Evolutionary conservation across 1,284 basidiomycete genomes (phyloP).

Genomic region (Leccinum huronense): DNA sequence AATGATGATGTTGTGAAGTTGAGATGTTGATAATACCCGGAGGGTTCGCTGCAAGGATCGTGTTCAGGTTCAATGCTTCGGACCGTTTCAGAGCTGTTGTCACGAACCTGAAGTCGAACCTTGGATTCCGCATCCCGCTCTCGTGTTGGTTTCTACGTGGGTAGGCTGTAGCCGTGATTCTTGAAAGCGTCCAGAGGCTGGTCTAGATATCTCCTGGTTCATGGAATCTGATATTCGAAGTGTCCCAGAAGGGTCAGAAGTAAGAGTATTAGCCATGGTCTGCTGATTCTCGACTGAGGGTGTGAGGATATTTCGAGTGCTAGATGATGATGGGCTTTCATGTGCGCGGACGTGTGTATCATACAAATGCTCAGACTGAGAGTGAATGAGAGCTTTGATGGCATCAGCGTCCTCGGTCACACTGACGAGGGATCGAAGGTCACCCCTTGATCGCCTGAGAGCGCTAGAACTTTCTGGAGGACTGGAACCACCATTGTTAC

Average conservation of each 20-base stretch:
- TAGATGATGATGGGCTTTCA: slow-evolving; percentile 8
- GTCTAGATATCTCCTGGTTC: slow-evolving; percentile 8
- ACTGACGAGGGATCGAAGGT: slow-evolving; percentile 3
- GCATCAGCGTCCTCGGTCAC: background rate
- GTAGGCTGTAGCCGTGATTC: slow-evolving; percentile 12
- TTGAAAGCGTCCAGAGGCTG: slow-evolving; percentile 7
- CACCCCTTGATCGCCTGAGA: background rate
- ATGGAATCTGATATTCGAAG: background rate
- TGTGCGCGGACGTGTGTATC: slow-evolving; percentile 2
- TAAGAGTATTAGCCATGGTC: background rate
- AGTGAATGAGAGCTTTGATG: slow-evolving; percentile 13
- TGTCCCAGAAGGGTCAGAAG: slow-evolving; percentile 15
- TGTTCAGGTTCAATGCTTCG: slow-evolving; percentile 3
- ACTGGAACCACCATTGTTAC: background rate
- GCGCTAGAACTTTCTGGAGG: background rate
- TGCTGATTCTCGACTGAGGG: slow-evolving; percentile 6
- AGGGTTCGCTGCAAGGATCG: slow-evolving; percentile 11
- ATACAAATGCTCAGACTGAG: slow-evolving; percentile 9
- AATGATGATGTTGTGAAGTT: slow-evolving; percentile 7
- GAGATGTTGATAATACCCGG: slow-evolving; percentile 1
- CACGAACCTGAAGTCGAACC: slow-evolving; percentile 21
- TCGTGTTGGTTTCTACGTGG: slow-evolving; percentile 8
- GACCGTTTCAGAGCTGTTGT: slow-evolving; percentile 7
- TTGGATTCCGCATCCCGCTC: slow-evolving; percentile 17
- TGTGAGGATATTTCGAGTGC: slow-evolving; percentile 3